These are phyloP conservation scores for Hamamelis virginiana DNA, from an alignment of 164 flowering plant genomes.

Conservation along the genomic window DNA sequence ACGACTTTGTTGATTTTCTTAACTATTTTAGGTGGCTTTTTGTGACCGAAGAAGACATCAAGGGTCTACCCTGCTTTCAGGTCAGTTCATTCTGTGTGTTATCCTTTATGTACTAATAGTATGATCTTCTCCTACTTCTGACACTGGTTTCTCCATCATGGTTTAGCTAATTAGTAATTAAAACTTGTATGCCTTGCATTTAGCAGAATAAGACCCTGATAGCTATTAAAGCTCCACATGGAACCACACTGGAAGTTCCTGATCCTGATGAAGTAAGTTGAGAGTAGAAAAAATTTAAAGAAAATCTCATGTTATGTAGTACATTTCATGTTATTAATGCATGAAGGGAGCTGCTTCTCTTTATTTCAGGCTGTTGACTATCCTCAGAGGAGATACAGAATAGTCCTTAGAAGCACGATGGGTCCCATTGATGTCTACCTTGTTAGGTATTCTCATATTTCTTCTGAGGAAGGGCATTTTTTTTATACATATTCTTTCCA, in stretches of 20 bases:
- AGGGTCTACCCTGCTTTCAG: slow-evolving; percentile 65
- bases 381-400: slow-evolving; percentile 78
- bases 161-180: background rate
- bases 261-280: slow-evolving; percentile 71
- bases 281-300: background rate
- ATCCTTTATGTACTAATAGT: background rate
- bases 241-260: slow-evolving; percentile 95
- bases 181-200: slow-evolving; percentile 2
- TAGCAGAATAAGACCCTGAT: slow-evolving; percentile 75
- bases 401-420: slow-evolving; percentile 77
- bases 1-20: background rate
- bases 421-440: slow-evolving; percentile 88
- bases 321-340: background rate
- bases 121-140: background rate
- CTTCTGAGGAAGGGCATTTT: background rate
- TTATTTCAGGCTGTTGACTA: slow-evolving; percentile 61
- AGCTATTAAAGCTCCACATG: slow-evolving; percentile 98
- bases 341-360: slow-evolving; percentile 10
- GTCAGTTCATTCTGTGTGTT: slow-evolving; percentile 25
- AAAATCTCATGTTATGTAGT: background rate
- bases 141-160: background rate
- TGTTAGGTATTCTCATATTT: slow-evolving; percentile 54
- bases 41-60: slow-evolving; percentile 80
- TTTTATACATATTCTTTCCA: background rate
- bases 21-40: slow-evolving; percentile 58